Evolutionary conservation across 2,329 filamentous ascomycete genomes (phyloP).

Genomic region (Clarireedia paspali): DNA sequence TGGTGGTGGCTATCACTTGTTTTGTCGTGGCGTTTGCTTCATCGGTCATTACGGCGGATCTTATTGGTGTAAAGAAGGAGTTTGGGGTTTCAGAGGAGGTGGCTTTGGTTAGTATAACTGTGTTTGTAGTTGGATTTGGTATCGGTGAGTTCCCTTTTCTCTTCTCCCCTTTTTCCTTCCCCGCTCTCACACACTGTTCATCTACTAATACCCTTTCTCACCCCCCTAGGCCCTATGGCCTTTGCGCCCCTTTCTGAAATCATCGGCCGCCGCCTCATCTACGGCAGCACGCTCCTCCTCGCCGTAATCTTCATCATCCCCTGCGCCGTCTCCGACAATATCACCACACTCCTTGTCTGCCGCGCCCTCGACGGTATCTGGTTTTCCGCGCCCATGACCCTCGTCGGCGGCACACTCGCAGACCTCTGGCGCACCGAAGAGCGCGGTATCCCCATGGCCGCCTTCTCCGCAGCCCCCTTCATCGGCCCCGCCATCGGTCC

Average conservation of each 20-base stretch:
- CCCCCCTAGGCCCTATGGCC: constrained; percentile 54
- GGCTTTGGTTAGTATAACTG: constrained; percentile 60
- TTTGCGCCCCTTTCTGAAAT: constrained; percentile 76
- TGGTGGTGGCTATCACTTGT: constrained; percentile 71
- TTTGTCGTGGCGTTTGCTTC: constrained; percentile 60
- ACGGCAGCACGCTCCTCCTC: constrained; percentile 37
- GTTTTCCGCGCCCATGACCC: constrained; percentile 79
- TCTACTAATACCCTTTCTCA: constrained; percentile 6
- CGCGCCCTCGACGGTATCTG: constrained; percentile 74
- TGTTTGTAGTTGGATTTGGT: constrained; percentile 79
- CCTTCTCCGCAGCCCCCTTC: constrained; percentile 76
- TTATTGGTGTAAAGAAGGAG: constrained; percentile 52
- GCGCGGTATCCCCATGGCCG: constrained; percentile 79
- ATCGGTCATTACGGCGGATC: constrained; percentile 70
- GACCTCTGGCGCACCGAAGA: constrained; percentile 83
- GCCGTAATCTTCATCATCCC: constrained; percentile 77
- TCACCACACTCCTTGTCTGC: constrained; percentile 67
- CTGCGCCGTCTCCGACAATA: constrained; percentile 69
- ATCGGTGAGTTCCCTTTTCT: constrained; percentile 44
- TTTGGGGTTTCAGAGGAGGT: constrained; percentile 68
- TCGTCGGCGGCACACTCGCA: constrained; percentile 74
- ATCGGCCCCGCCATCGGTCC: constrained; percentile 73
- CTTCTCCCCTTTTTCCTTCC: too few relatives aligned
- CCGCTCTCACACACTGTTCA: not conserved
- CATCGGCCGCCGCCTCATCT: constrained; percentile 63